A percentile compares a stretch with the other conserved stretches of the same genome.
These are phyloP conservation scores for Smittium culicis DNA, from an alignment of 371 early-diverging fungal genomes.

Conservation along the genomic window DNA sequence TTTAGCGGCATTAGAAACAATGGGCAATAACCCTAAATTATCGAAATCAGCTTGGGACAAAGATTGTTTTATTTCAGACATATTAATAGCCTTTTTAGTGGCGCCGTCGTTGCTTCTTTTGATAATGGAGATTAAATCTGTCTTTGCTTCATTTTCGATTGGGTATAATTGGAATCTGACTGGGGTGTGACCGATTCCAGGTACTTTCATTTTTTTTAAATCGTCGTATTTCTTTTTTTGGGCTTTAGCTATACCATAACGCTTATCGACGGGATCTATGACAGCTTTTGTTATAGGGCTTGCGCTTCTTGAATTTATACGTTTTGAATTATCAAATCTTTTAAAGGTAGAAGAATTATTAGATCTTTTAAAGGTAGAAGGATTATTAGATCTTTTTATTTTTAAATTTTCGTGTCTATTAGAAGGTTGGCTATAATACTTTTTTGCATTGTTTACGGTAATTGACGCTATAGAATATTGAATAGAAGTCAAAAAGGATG, in stretches of 20 bases:
- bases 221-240: slow-evolving; percentile 4
- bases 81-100: slow-evolving; percentile 11
- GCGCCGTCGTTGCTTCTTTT: neutral
- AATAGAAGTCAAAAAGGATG: too few relatives aligned
- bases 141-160: slow-evolving; percentile 22
- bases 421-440: too few relatives aligned
- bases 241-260: neutral
- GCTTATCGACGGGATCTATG: slow-evolving; percentile 1
- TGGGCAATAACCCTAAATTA: slow-evolving; percentile 20
- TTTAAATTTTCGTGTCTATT: too few relatives aligned
- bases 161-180: slow-evolving; percentile 23
- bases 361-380: too few relatives aligned
- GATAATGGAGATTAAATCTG: slow-evolving; percentile 19
- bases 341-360: too few relatives aligned
- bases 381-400: too few relatives aligned
- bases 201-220: slow-evolving; percentile 11
- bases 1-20: slow-evolving; percentile 28
- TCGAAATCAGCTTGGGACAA: slow-evolving; percentile 16
- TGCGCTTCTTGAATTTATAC: too few relatives aligned
- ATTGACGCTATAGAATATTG: too few relatives aligned
- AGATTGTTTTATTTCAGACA: slow-evolving; percentile 16
- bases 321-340: too few relatives aligned
- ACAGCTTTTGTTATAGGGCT: neutral
- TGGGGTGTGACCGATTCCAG: slow-evolving; percentile 29
- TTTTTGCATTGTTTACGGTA: too few relatives aligned